Base-by-base conservation (phyloP, 148 eudicot species). In the Linanthus parryae region DNA sequence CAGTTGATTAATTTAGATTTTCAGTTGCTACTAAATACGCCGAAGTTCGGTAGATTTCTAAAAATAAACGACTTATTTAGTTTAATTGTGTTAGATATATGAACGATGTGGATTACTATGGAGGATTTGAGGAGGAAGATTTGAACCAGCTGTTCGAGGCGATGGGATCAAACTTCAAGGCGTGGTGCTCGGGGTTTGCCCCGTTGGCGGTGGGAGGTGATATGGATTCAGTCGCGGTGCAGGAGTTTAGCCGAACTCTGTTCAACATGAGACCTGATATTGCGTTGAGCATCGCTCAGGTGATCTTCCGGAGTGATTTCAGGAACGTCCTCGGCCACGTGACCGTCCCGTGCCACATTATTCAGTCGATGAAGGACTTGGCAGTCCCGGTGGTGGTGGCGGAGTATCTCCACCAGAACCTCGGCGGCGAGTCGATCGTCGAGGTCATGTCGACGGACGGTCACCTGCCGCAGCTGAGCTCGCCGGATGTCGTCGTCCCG, bases 221-320 rank as follows among this genome's bases (percentile, higher is more conserved):
- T 63, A 82, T 90, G 91, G 91, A 90, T n/a, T 85, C 91, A 0
- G 79, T 76, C 13, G 83, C 88, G 16, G 91, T 90, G 31, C 97
- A 90, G 57, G 97, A 90, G 51, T 90, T 85, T 56, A 82, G 97
- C 59, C 71, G 97, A 26, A 90, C 95, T 7, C 41, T 90, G 22
- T 90, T 90, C 78, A 90, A 85, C 61, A 88, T 88, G 95, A 73
- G 97, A 26, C 97, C 97, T 0, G 97, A 90, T 54, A 90, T 90
- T 1, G 95, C 95, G 28, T 31, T 90, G 9, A 77, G 83, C 17
- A 78, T 90, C 0, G 69, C 78, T 0, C 85, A 70, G 39, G 83
- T 74, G 39, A 85, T 90, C 26, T 90, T 90, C 61, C 77, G 76
- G 15, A 72, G 85, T 23, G 97, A 90, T 41, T 43, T 72, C 6